A percentile compares a stretch with the other conserved stretches of the same genome.
phyloP scores from a whole-genome alignment of 352 stramenopile genomes.

The Globisporangium sylvaticum region DNA sequence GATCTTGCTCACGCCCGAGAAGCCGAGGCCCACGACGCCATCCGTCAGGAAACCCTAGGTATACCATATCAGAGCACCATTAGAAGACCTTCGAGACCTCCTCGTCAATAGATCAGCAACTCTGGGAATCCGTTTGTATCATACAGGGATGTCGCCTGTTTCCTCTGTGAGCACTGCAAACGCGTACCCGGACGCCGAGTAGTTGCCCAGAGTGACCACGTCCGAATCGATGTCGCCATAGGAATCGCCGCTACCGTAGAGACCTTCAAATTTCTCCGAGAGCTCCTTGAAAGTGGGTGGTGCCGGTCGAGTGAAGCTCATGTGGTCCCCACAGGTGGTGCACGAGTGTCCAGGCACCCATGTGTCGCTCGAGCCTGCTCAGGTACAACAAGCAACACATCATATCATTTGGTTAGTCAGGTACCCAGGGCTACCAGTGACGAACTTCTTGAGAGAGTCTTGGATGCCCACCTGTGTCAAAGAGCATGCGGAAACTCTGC shows the following conservation, averaged over 20 bases:
- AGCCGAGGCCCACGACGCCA: conserved; percentile 51
- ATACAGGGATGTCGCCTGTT: conserved; percentile 42
- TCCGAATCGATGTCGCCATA: conserved; percentile 34
- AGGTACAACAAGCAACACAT: not conserved
- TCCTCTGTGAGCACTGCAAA: conserved; percentile 44
- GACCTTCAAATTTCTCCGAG: conserved; percentile 28
- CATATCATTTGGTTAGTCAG: not conserved
- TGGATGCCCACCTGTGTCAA: conserved; percentile 24
- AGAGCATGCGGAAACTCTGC: conserved; percentile 29
- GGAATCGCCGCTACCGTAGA: conserved; percentile 51
- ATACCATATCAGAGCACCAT: not conserved
- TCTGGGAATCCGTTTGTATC: not conserved
- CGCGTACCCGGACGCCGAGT: conserved; percentile 23
- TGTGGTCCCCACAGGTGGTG: conserved; percentile 51
- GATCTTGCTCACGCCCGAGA: conserved; percentile 53
- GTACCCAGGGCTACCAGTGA: not conserved
- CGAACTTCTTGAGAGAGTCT: not conserved
- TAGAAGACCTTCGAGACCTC: not conserved
- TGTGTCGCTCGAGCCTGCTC: conserved; percentile 32
- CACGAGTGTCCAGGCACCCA: conserved; percentile 36
- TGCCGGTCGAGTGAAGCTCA: conserved; percentile 27
- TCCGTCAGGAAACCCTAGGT: conserved; percentile 39
- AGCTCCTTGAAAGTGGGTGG: conserved; percentile 28
- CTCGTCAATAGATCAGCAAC: not conserved
- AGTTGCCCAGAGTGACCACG: conserved; percentile 31